phyloP scores from a whole-genome alignment of 1,284 basidiomycete genomes.

The Kwoniella shivajii region DNA sequence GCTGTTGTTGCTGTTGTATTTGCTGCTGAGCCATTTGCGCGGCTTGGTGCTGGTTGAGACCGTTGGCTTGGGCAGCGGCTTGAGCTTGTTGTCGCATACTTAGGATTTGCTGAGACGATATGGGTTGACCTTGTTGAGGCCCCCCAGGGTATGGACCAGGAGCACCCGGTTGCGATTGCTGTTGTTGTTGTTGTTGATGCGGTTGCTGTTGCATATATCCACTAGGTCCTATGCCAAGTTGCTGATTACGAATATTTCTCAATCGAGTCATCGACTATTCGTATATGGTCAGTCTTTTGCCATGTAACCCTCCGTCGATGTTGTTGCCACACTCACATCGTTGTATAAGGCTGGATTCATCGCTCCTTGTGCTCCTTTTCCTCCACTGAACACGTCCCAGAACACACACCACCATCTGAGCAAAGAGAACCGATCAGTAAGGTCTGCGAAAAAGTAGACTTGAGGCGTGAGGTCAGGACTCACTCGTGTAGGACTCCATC shows the following conservation, averaged over 20 bases:
- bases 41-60: conserved; percentile 25
- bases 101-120: conserved; percentile 28
- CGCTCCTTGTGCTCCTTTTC: conserved; percentile 48
- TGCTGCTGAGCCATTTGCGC: conserved; percentile 32
- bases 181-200: conserved; percentile 6
- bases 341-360: conserved; percentile 47
- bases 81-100: conserved; percentile 34
- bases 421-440: not conserved
- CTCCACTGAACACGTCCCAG: conserved; percentile 54
- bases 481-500: conserved; percentile 54
- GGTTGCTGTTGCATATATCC: conserved; percentile 25
- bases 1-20: conserved; percentile 27
- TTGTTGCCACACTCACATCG: conserved; percentile 50
- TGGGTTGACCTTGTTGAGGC: conserved; percentile 24
- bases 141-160: conserved; percentile 8
- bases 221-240: conserved; percentile 18
- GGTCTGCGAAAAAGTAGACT: too few species aligned
- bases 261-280: conserved; percentile 44
- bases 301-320: too few species aligned
- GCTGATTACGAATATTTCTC: conserved; percentile 35
- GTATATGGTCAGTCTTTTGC: too few species aligned
- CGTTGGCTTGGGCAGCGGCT: conserved; percentile 24
- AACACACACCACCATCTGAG: conserved; percentile 55
- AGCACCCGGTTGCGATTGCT: conserved; percentile 2
- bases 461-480: conserved; percentile 17